Evolutionary conservation across 352 stramenopile genomes (phyloP).

Genomic region (Phytophthora megakarya): DNA sequence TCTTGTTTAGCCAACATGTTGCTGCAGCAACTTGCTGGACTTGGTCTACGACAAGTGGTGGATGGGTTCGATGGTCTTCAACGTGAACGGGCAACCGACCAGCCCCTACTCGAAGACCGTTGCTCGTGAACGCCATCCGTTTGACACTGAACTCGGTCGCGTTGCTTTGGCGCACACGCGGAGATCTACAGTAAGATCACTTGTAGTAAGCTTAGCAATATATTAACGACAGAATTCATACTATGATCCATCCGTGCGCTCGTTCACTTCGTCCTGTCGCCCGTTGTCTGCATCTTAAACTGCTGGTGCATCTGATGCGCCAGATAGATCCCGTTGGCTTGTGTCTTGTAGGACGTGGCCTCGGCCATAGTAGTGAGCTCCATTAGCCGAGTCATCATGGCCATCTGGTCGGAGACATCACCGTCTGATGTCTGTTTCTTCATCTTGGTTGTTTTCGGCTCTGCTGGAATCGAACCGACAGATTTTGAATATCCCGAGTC

Average conservation of each 20-base stretch:
- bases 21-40: not conserved
- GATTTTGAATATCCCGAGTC: conserved; percentile 19
- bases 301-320: conserved; percentile 35
- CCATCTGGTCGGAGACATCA: conserved; percentile 6
- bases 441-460: conserved; percentile 7
- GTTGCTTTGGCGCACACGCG: conserved; percentile 5
- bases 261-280: conserved; percentile 26
- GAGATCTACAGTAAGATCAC: not conserved
- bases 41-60: too few species aligned
- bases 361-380: conserved; percentile 38
- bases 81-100: not conserved
- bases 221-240: conserved; percentile 15
- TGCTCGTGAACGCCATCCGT: conserved; percentile 10
- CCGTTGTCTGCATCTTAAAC: conserved; percentile 15
- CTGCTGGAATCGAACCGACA: conserved; percentile 13
- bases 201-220: conserved; percentile 18
- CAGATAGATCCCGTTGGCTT: conserved; percentile 40
- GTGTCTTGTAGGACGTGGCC: conserved; percentile 35
- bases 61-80: not conserved
- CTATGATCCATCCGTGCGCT: not conserved
- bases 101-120: conserved; percentile 12
- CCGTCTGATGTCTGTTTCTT: conserved; percentile 20
- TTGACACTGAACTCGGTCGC: conserved; percentile 6
- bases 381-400: conserved; percentile 30
- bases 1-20: not conserved